Evolutionary conservation across 192 early-diverging fungal species (phyloP).

Genomic region (Endogone sp.): DNA sequence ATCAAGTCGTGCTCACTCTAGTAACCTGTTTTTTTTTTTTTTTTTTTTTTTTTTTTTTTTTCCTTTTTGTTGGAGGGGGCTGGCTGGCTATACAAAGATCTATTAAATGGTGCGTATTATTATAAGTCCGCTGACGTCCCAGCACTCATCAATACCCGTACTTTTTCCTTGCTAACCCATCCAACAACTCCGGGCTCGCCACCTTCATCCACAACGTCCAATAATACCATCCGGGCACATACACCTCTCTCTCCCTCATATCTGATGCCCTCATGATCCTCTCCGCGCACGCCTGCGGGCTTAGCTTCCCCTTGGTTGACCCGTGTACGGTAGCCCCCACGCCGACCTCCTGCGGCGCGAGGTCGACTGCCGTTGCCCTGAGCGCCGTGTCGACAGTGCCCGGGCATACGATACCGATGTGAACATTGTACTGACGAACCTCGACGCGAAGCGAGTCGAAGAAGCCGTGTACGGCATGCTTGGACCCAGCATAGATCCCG

Average conservation of each 20-base stretch:
- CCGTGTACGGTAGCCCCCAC: slow-evolving; percentile 22
- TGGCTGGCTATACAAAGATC: no score
- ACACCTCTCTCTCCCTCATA: slow-evolving; percentile 45
- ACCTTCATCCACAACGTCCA: slow-evolving; percentile 41
- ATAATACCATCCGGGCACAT: slow-evolving; percentile 60
- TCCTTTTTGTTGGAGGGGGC: no score
- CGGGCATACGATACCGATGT: slow-evolving; percentile 65
- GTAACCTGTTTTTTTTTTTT: no score
- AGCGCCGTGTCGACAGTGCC: slow-evolving; percentile 76
- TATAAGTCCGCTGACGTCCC: slow-evolving; percentile 3
- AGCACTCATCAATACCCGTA: slow-evolving; percentile 44
- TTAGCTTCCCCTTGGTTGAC: slow-evolving; percentile 59
- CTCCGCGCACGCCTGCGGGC: slow-evolving; percentile 51
- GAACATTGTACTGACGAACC: slow-evolving; percentile 50
- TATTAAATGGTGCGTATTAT: no score
- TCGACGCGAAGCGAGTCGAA: slow-evolving; percentile 82
- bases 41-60: no score
- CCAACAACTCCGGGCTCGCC: slow-evolving; percentile 56
- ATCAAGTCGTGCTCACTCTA: no score
- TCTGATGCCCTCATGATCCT: slow-evolving; percentile 62
- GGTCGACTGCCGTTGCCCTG: slow-evolving; percentile 62
- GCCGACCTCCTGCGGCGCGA: background rate
- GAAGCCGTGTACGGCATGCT: slow-evolving; percentile 80
- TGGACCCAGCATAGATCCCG: slow-evolving; percentile 72
- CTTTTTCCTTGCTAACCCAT: slow-evolving; percentile 66